phyloP scores from a whole-genome alignment of 2,329 filamentous ascomycete genomes.

The Pseudogymnoascus sp. region DNA sequence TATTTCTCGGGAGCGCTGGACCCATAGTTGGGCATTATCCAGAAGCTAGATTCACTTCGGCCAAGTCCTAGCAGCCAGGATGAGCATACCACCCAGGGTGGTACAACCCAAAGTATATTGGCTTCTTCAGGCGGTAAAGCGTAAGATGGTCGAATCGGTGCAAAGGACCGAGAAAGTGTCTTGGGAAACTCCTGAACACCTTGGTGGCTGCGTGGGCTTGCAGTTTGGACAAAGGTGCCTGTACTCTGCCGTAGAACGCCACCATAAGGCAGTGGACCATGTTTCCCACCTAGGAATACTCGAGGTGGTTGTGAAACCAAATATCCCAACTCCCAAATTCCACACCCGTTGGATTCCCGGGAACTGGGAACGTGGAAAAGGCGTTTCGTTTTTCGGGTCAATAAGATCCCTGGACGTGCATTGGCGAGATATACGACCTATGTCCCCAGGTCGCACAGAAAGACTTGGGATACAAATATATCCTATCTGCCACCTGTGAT shows the following conservation, averaged over 20 bases:
- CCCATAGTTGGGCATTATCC: not conserved
- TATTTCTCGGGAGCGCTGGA: not conserved
- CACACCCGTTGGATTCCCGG: not conserved
- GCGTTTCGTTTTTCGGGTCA: not conserved
- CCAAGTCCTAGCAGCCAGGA: not conserved
- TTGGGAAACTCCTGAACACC: not conserved
- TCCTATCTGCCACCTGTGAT: not conserved
- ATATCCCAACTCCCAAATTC: not conserved
- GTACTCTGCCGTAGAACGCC: constrained; percentile 1
- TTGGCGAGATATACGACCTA: not conserved
- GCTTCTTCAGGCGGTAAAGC: not conserved
- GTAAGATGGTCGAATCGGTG: not conserved
- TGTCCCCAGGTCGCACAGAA: not conserved
- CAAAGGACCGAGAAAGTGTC: not conserved
- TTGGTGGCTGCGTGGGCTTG: not conserved
- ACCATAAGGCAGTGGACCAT: not conserved
- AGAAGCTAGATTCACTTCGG: not conserved
- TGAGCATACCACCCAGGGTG: not conserved
- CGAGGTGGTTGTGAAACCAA: not conserved
- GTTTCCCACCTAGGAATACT: not conserved
- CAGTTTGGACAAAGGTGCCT: not conserved
- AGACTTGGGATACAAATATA: not conserved
- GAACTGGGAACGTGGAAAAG: not conserved
- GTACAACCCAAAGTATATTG: constrained; percentile 4
- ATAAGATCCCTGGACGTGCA: not conserved